Percentiles rank a stretch among this genome's conserved stretches.
phyloP scores from a whole-genome alignment of 768 basidiomycete genomes.

The Xerocomellus chrysenteron region DNA sequence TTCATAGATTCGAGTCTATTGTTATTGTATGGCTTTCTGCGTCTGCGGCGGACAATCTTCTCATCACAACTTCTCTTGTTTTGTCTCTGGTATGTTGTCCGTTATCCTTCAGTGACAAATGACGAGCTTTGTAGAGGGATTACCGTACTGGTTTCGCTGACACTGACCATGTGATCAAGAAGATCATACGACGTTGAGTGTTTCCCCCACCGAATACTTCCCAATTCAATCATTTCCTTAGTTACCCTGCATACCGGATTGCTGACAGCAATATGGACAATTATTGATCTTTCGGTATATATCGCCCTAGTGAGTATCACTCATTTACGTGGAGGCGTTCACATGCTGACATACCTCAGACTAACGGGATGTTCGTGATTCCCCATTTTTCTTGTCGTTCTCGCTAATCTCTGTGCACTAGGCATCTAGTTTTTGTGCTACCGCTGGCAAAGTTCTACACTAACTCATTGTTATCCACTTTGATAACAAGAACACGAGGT shows the following conservation, averaged over 20 bases:
- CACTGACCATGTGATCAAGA: conserved; percentile 39
- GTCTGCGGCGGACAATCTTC: conserved; percentile 44
- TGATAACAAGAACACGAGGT: conserved; percentile 31
- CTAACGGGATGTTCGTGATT: conserved; percentile 19
- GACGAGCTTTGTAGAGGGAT: conserved; percentile 28
- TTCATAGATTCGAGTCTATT: conserved; percentile 31
- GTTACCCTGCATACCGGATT: conserved; percentile 42
- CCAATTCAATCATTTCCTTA: conserved; percentile 7
- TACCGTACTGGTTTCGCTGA: conserved; percentile 36
- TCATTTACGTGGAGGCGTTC: not conserved
- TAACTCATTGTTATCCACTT: conserved; percentile 35
- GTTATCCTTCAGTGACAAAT: not conserved
- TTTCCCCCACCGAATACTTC: not conserved
- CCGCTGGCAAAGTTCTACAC: conserved; percentile 37
- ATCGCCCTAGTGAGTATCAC: conserved; percentile 18
- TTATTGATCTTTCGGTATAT: conserved; percentile 31
- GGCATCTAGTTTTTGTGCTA: conserved; percentile 33
- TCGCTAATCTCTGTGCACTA: conserved; percentile 2
- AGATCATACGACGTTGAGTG: conserved; percentile 33
- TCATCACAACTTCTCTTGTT: conserved; percentile 46
- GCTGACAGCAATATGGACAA: conserved; percentile 38
- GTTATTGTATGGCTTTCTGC: conserved; percentile 45
- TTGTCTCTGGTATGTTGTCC: conserved; percentile 39
- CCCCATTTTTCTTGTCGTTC: not conserved
- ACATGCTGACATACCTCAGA: conserved; percentile 16